These are phyloP conservation scores for Eucalyptus virginea DNA, from an alignment of 345 rosid species.

Conservation along the genomic window DNA sequence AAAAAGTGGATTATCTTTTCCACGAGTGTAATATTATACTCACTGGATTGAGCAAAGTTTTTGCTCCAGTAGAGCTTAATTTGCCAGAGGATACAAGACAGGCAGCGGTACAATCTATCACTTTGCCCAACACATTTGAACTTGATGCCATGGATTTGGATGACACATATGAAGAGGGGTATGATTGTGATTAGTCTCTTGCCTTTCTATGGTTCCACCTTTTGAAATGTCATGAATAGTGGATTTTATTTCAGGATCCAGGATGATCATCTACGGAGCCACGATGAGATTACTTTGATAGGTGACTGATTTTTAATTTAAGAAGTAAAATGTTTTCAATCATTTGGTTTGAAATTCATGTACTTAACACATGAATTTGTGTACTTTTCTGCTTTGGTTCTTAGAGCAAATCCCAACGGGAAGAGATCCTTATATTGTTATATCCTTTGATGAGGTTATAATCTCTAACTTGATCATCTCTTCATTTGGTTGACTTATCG, in stretches of 20 bases:
- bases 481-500: background rate
- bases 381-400: background rate
- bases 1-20: slow-evolving; percentile 77
- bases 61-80: slow-evolving; percentile 32
- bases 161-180: slow-evolving; percentile 21
- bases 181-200: background rate
- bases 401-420: slow-evolving; percentile 67
- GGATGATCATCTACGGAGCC: slow-evolving; percentile 38
- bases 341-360: background rate
- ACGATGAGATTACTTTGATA: slow-evolving; percentile 68
- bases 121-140: slow-evolving; percentile 52
- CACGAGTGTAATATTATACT: slow-evolving; percentile 45
- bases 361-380: background rate
- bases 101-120: slow-evolving; percentile 54
- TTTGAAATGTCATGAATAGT: background rate
- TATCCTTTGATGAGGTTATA: slow-evolving; percentile 63
- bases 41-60: slow-evolving; percentile 47
- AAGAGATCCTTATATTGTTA: slow-evolving; percentile 46
- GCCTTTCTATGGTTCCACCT: background rate
- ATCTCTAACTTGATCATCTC: background rate
- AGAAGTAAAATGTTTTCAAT: background rate
- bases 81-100: slow-evolving; percentile 63
- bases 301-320: slow-evolving; percentile 6
- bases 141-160: slow-evolving; percentile 59
- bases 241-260: slow-evolving; percentile 16